Base-by-base conservation (phyloP, 179 eudicot species). In the Gypsophila paniculata region DNA sequence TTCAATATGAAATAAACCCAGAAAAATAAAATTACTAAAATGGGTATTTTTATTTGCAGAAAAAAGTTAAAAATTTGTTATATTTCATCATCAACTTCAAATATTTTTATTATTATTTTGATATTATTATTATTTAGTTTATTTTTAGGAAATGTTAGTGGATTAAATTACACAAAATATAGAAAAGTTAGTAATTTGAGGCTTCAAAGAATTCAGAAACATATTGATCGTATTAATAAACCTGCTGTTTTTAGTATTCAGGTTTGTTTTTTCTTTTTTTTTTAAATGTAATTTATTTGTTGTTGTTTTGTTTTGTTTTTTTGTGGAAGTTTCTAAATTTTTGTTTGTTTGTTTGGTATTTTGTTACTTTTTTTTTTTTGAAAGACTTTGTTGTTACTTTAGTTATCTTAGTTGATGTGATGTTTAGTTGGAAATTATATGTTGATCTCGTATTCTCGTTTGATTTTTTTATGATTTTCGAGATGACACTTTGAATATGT, bases 151-250 rank as follows among this genome's bases (percentile, higher is more conserved):
- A 68, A 71, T 60, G 85, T 76, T 29, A 70, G 48, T 66, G 84
- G 83, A 15, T 82, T 91, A 36, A 89, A 93, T 74, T 85, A 81
- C 87, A 91, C 91, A 39, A 78, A 75, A 61, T 78, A 82, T 75
- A 83, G 86, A 63, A 78, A 84, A 82, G 95, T 89, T 59, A 88
- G 97, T 61, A 85, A 81, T 58, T 78, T 93, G 85, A 86, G 98
- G 53, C 83, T 89, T 75, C 82, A 78, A 25, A 93, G 98, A 76
- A 91, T 93, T 77, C 88, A 91, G 25, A 86, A 68, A 65, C 98
- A 91, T 68, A 76, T 93, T 78, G 75, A 84, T 61, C 84, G 75
- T 79, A 81, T 93, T 77, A 90, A 85, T 84, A 93, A 93, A 79
- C 86, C 90, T 75, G 74, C 96, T 76, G 78, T 89, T 69, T 53